Percentiles rank a stretch among this genome's conserved stretches.
Conservation (phyloP, 2,329 filamentous ascomycete species). For the Alternaria ventricosa region DNA sequence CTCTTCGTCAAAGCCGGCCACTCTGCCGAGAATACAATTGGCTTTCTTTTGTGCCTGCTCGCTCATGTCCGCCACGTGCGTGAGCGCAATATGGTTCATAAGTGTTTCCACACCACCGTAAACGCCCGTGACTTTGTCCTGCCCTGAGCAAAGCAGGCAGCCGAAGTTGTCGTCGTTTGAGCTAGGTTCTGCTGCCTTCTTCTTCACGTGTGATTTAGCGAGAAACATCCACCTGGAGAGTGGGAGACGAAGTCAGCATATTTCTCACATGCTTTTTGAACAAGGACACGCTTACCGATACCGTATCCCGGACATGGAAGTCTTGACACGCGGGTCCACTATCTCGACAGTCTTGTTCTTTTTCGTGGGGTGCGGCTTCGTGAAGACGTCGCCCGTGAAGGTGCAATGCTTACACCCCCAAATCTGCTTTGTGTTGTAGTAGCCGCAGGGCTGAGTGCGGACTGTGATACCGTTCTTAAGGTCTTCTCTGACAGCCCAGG, state of each 20-base stretch:
- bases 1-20: conserved; percentile 39
- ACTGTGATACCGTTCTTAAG: conserved; percentile 39
- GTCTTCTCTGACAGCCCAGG: conserved; percentile 46
- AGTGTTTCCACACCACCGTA: conserved; percentile 49
- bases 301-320: conserved; percentile 35
- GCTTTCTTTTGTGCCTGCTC: conserved; percentile 40
- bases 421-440: conserved; percentile 43
- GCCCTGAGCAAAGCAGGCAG: conserved; percentile 45
- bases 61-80: conserved; percentile 41
- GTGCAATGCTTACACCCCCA: conserved; percentile 46
- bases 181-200: conserved; percentile 12
- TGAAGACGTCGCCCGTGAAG: conserved; percentile 43
- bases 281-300: conserved; percentile 24
- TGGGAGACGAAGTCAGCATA: neutral
- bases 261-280: neutral
- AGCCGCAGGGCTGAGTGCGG: conserved; percentile 41
- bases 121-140: conserved; percentile 41
- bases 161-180: conserved; percentile 38
- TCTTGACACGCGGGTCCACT: conserved; percentile 38
- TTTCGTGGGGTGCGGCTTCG: conserved; percentile 27
- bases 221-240: conserved; percentile 42
- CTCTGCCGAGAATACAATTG: conserved; percentile 46
- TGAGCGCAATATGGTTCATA: conserved; percentile 47
- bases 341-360: conserved; percentile 37
- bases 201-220: conserved; percentile 44